These are phyloP conservation scores for Ensete glaucum DNA, from an alignment of 176 grass and related monocot species.

Conservation along the genomic window DNA sequence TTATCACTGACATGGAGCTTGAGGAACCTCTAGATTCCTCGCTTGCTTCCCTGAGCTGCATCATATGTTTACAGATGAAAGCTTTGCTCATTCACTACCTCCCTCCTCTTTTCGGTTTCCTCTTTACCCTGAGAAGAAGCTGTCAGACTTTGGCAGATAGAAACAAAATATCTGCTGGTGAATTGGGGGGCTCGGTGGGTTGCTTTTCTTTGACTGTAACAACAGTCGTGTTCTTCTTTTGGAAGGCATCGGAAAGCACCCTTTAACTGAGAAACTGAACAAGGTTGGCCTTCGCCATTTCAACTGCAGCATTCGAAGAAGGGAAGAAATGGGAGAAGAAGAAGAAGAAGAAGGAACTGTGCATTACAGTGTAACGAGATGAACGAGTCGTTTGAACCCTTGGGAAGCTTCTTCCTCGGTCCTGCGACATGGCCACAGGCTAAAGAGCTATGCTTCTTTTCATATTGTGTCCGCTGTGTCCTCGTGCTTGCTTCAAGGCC, in stretches of 20 bases:
- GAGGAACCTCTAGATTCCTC: constrained; percentile 27
- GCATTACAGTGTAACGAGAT: neutral
- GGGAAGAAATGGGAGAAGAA: neutral
- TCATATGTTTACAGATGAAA: neutral
- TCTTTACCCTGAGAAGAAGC: neutral
- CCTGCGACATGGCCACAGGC: neutral
- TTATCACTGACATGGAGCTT: constrained; percentile 18
- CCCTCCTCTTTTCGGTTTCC: neutral
- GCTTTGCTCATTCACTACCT: neutral
- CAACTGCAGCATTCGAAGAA: neutral
- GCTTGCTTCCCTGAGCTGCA: constrained; percentile 18
- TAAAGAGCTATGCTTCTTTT: neutral
- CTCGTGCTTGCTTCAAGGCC: neutral
- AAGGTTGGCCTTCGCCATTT: neutral
- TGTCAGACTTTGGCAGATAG: constrained; percentile 4
- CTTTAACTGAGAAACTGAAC: neutral
- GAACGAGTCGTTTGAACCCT: neutral
- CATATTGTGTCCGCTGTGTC: neutral
- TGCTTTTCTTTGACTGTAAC: neutral
- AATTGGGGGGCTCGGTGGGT: neutral
- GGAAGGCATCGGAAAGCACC: neutral
- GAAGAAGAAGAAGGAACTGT: neutral
- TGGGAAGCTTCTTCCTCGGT: constrained; percentile 1
- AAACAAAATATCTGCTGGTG: neutral
- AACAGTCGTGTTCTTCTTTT: neutral